phyloP scores from a whole-genome alignment of 129 eudicot species.

The Cynara cardunculus region DNA sequence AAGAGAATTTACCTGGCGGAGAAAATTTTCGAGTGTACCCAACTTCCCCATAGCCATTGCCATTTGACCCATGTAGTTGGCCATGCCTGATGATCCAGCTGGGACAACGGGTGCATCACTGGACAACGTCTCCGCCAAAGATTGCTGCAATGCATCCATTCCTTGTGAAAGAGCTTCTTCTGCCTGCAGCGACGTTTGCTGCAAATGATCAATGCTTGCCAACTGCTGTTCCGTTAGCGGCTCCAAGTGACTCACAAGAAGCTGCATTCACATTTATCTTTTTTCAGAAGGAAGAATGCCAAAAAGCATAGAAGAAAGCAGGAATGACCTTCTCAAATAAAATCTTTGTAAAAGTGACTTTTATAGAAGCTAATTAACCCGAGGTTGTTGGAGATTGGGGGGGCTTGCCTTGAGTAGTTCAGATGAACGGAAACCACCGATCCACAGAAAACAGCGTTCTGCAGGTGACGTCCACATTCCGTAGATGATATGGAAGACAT shows the following conservation, averaged over 20 bases:
- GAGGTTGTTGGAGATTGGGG: not conserved
- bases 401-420: conserved; percentile 76
- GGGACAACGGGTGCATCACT: conserved; percentile 50
- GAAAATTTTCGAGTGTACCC: conserved; percentile 81
- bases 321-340: not conserved
- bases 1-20: conserved; percentile 64
- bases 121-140: conserved; percentile 79
- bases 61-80: conserved; percentile 98
- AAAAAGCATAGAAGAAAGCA: not conserved
- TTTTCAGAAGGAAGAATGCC: not conserved
- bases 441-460: conserved; percentile 94
- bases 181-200: conserved; percentile 82
- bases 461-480: conserved; percentile 99
- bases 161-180: conserved; percentile 98
- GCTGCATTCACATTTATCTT: conserved; percentile 49
- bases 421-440: conserved; percentile 95
- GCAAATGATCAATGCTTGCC: conserved; percentile 61
- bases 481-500: conserved; percentile 87
- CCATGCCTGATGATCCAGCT: conserved; percentile 72
- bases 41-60: conserved; percentile 98
- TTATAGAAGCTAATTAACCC: too few relatives aligned
- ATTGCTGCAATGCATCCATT: conserved; percentile 93
- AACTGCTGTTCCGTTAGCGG: conserved; percentile 92
- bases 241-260: conserved; percentile 80
- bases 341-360: too few relatives aligned